Conservation (phyloP, 2,329 filamentous ascomycete genomes). For the Diaporthe helianthi region DNA sequence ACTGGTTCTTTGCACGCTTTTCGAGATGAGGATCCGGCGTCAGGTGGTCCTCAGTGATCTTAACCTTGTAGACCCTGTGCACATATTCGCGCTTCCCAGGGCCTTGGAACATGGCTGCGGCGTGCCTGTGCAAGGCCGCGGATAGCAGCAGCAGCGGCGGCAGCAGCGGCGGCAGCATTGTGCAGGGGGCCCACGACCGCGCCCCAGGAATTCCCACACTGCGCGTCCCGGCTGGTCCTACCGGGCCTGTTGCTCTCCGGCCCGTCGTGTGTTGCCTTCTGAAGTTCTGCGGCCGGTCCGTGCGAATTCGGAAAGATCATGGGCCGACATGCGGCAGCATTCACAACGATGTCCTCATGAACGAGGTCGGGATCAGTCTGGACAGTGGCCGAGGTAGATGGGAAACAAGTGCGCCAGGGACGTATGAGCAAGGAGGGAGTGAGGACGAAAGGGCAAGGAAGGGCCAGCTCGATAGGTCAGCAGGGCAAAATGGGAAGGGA, state of each 20-base stretch:
- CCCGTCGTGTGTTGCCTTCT: slow-evolving; percentile 14
- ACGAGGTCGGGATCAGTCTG: background rate
- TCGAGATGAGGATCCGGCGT: slow-evolving; percentile 18
- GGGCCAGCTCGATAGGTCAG: background rate
- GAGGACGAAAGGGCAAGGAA: background rate
- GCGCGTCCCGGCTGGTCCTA: slow-evolving; percentile 4
- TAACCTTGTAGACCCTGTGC: slow-evolving; percentile 40
- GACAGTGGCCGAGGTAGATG: background rate
- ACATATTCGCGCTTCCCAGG: slow-evolving; percentile 37
- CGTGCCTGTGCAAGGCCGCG: slow-evolving; percentile 37
- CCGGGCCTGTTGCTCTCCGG: background rate
- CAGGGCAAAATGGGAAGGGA: background rate
- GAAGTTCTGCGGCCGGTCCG: slow-evolving; percentile 11
- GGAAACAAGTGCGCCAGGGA: background rate
- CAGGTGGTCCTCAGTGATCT: slow-evolving; percentile 34
- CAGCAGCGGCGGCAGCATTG: slow-evolving; percentile 34
- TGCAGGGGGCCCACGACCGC: slow-evolving; percentile 40
- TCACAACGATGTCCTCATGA: slow-evolving; percentile 1
- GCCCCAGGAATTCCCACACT: slow-evolving; percentile 34
- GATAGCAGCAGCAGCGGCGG: slow-evolving; percentile 35
- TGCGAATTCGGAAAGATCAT: slow-evolving; percentile 16
- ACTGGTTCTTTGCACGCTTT: slow-evolving; percentile 32
- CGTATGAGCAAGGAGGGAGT: background rate
- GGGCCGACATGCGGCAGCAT: slow-evolving; percentile 17
- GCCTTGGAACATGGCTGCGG: slow-evolving; percentile 39